Evolutionary conservation across 495 filamentous ascomycete species (phyloP), one percentile per base, ranked within the genome.

Genomic region (Penicillium silybi): DNA sequence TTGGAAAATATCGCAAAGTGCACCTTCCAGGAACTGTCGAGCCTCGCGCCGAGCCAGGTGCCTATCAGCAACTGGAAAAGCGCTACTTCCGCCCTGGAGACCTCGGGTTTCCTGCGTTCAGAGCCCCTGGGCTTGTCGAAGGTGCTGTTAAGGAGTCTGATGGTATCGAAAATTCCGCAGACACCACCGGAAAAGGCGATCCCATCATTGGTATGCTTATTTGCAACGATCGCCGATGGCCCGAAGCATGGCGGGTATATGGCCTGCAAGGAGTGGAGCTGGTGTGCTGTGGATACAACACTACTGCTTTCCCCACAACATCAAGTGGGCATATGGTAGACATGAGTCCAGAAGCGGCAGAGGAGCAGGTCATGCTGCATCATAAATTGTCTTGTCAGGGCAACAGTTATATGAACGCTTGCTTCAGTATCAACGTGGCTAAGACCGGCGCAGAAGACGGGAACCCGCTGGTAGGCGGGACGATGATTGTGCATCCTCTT

Each of bases 151-250:
- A 53, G 35, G 46, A 53, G 42, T 15, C 17, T 8, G 10, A 18
- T 9, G 19, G 8, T 22, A n/a, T n/a, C 22, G 8, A 29, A 1
- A 32, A 18, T 9, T 16, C 10, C 60, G 49, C n/a, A n/a, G n/a
- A 46, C 34, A 51, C 59, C 10, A 50, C 44, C n/a, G 72, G 65
- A 15, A 63, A 65, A 45, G 70, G 71, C 8, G 74, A 78, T 56
- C 74, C 76, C 2, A 73, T 79, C 26, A 38, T 77, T 22, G 76
- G 76, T 2, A 77, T 79, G 73, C 62, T 79, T 62, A 75, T 79
- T 53, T 78, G 76, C 62, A 79, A 78, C 48, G 76, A 78, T 54
- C 54, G 74, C 6, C 66, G 74, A 22, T 79, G 76, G 76, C 65
- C 71, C 7, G 76, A 79, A 45, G 64, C 64, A 1, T 79, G 76